Evolutionary conservation across 2,329 filamentous ascomycete species (phyloP), one percentile per base, ranked within the genome.

Genomic region (Phaeophleospora eucalypticola): DNA sequence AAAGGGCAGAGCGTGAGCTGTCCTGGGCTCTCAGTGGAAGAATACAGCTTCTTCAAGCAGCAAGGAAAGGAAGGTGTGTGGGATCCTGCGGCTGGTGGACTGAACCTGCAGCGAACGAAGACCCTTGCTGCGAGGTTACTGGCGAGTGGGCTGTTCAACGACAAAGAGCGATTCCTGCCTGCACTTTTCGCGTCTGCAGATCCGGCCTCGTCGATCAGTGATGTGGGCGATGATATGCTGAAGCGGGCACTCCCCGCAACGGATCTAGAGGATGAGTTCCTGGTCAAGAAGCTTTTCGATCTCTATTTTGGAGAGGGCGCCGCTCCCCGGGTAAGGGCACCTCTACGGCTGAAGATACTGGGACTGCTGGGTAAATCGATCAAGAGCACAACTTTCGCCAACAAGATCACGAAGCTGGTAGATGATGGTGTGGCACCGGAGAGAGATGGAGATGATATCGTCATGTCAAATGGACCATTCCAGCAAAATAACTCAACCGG

Each of bases 221-320:
- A 86, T n/a, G 72, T 88, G n/a, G 91, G 87, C 0, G 89, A 96
- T 46, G 89, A 95, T 58, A 80, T 94, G 40, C 69, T 97, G 54
- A 98, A 96, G 68, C 78, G 90, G 54, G 86, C 81, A 21, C 78
- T 74, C 20, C 72, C 80, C 8, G 73, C 81, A 1, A 79, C 87
- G 7, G 82, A 86, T 7, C 71, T 96, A 19, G 91, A 97, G 64
- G 78, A 88, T 51, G 59, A 73, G 8, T 57, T 65, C 1, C 67
- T 89, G 2, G 75, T 95, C 2, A 70, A 78, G 46, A 73, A 77
- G 14, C 72, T 97, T 2, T 90, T 89, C 58, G 69, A 76, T 3
- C 76, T 89, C 1, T 94, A 95, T 63, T 82, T 84, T 36, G 80
- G 77, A n/a, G 73, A 83, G 0, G 65, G 68, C 37, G 68, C 68